phyloP scores from a whole-genome alignment of 2,329 filamentous ascomycete species.

The Ophiocordyceps camponoti-floridani region DNA sequence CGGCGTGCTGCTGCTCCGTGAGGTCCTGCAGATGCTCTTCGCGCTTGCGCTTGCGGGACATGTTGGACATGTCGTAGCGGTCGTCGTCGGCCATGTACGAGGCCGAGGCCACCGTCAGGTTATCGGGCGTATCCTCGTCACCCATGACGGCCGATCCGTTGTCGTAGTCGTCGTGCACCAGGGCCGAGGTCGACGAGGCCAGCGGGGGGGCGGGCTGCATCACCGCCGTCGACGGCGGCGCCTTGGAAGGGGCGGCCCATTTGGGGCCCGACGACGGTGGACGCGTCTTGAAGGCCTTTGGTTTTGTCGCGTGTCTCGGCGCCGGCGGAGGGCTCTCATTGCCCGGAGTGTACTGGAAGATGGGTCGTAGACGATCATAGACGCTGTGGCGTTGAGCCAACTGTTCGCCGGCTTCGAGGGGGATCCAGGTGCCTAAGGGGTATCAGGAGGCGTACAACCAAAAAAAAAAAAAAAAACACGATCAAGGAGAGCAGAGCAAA shows the following conservation, averaged over 20 bases:
- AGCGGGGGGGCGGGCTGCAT: constrained; percentile 1
- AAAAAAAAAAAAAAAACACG: constrained; percentile 20
- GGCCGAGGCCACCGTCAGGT: constrained; percentile 65
- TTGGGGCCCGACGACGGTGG: constrained; percentile 32
- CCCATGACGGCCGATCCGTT: constrained; percentile 41
- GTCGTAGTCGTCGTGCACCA: constrained; percentile 43
- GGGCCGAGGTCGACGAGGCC: constrained; percentile 5
- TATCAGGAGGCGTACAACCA: no score
- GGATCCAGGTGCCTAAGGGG: constrained; percentile 75
- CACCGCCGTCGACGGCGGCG: not conserved
- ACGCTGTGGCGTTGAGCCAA: constrained; percentile 80
- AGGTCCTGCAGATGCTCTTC: constrained; percentile 26
- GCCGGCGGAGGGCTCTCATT: constrained; percentile 82
- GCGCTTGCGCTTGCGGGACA: constrained; percentile 58
- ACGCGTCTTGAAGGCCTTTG: constrained; percentile 47
- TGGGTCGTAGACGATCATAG: constrained; percentile 63
- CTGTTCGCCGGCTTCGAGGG: constrained; percentile 59
- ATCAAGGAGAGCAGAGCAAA: no score
- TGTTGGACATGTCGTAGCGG: constrained; percentile 51
- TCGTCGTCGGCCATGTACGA: constrained; percentile 77
- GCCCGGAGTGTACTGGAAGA: constrained; percentile 79
- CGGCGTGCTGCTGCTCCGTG: constrained; percentile 67
- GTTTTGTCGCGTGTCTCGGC: constrained; percentile 79
- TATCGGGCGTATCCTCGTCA: constrained; percentile 70
- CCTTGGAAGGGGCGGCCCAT: constrained; percentile 19